A percentile compares a stretch with the other conserved stretches of the same genome.
These are phyloP conservation scores for Clausena lansium DNA, from an alignment of 345 rosid species.

Conservation along the genomic window DNA sequence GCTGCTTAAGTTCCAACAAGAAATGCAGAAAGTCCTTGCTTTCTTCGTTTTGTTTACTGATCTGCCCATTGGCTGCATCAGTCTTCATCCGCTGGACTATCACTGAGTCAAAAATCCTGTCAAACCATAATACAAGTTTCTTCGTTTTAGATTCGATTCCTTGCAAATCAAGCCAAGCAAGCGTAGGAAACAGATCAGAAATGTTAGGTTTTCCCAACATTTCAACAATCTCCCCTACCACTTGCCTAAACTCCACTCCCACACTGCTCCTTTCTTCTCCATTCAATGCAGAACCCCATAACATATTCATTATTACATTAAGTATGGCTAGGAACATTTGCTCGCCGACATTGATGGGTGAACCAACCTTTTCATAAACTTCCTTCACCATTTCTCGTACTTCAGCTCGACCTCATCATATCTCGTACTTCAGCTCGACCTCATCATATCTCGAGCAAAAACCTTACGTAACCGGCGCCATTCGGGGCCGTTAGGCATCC, in stretches of 20 bases:
- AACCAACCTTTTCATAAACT: conserved; percentile 18
- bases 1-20: conserved; percentile 19
- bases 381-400: conserved; percentile 24
- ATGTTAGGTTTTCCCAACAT: conserved; percentile 45
- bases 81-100: conserved; percentile 14
- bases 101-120: conserved; percentile 23
- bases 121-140: conserved; percentile 24
- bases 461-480: conserved; percentile 25
- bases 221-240: conserved; percentile 19
- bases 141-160: conserved; percentile 37
- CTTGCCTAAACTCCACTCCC: not conserved
- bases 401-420: no score
- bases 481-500: conserved; percentile 15
- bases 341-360: conserved; percentile 35
- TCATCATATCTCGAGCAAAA: conserved; percentile 21
- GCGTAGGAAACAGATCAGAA: conserved; percentile 49
- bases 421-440: conserved; percentile 24
- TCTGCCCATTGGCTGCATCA: conserved; percentile 17
- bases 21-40: conserved; percentile 30
- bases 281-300: conserved; percentile 43
- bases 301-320: conserved; percentile 45
- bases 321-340: conserved; percentile 20
- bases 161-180: conserved; percentile 55
- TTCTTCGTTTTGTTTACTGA: not conserved
- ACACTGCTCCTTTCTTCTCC: conserved; percentile 28